Base-by-base conservation (phyloP, 441 rosid genomes). In the Aquilaria agallochum region DNA sequence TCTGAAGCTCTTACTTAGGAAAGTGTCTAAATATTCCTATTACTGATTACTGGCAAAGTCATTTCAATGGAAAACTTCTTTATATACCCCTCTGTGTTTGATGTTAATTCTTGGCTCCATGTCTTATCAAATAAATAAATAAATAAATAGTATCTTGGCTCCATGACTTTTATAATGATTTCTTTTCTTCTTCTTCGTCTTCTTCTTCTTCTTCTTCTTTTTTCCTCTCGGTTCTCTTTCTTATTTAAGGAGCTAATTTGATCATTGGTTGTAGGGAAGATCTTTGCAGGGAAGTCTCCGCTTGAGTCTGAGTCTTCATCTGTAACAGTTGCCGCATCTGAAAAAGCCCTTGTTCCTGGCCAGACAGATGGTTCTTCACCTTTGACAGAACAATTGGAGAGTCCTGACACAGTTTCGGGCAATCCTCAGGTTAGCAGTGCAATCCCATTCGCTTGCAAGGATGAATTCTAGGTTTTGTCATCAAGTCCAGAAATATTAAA, bases 241-340 rank as follows among this genome's bases (percentile, higher is more conserved):
- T 11, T 12, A 56, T 66, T 14, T 56, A 15, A 56, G 40, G 31
- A 58, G 55, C 70, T 74, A 67, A 80, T 62, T 27, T 64, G 64
- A 59, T 68, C 65, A 70, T 76, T 76, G 50, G 77, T 72, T 80
- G 74, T 75, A 91, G 97, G 94, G 72, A 91, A 84, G 79, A 70
- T 84, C 44, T 76, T 74, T 73, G 84, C 84, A 72, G 84, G 76
- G 74, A 86, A 76, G 68, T 77, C 83, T 59, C 78, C 96, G 2
- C 62, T 70, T 74, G 95, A 91, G 62, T 79, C 87, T 31, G 91
- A 88, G 11, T 56, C 86, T 44, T 71, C 91, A 13, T 84, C 87
- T 11, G 11, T 77, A 62, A 68, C 75, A 13, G 80, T 82, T 56
- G 68, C 86, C 50, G 66, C 88, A 42, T 84, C 97, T 47, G 83